Base-by-base conservation (phyloP, 1,284 basidiomycete species). In the Cystobasidium slooffiae region DNA sequence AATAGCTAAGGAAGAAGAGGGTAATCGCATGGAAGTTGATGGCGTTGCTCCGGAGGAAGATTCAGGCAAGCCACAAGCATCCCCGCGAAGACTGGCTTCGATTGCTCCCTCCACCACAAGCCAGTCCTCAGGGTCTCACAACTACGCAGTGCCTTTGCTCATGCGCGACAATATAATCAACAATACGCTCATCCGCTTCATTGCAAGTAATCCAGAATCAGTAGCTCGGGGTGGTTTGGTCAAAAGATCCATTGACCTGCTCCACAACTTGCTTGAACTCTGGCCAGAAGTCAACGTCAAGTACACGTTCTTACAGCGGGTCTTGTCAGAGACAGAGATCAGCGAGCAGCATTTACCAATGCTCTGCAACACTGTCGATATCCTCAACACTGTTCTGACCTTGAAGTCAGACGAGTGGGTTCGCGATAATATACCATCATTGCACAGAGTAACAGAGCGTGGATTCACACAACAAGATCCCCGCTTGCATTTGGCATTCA, bases 221-320 rank as follows among this genome's bases (percentile, higher is more conserved):
- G 85, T 88, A 37, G 85, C 87, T 16, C 87, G 88, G 72, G 86
- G 84, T 24, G 86, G 87, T 22, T 85, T 95, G 20, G 87, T 92
- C 53, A 87, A 90, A 53, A 88, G 92, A 75, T 93, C 93, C 0
- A 85, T 97, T 65, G 84, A 86, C 6, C 84, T 97, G n/a, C 86
- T 99, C 75, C 89, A 91, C 80, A 86, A 88, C 78, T 89, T 97
- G 78, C 87, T 95, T 0, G 88, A 87, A 65, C 93, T 93, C 18
- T 94, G 97, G 91, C 89, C 87, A n/a, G 94, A 96, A 80, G 93
- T 98, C 16, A 91, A 91, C 10, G 90, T 98, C 76, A 97, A 97
- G 78, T 84, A 98, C 56, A 88, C 90, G 67, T 97, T 90, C 83
- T 97, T 97, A 84, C 88, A 90, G 72, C 87, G 92, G 58, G 87